Base-by-base conservation (phyloP, 805 yeast species). In the Kazachstania africana region DNA sequence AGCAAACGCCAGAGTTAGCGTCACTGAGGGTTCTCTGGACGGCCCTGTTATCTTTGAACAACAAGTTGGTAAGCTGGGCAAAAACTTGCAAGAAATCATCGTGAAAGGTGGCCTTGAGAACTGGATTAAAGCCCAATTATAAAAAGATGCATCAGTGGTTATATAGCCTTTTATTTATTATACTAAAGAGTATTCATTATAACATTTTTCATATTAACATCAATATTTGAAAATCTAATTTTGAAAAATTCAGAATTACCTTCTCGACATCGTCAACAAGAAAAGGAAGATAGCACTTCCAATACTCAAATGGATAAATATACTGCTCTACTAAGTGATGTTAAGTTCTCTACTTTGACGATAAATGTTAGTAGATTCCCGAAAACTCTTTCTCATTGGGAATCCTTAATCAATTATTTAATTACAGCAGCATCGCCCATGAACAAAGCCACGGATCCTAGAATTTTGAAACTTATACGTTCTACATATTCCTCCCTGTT, bases 101-200 rank as follows among this genome's bases (percentile, higher is more conserved):
- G 87, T 88, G 41, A 78, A 84, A 56, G 98, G 98, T 29, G 99
- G 99, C 35, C 72, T 91, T 36, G 99, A 91, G 68, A 94, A 94
- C 26, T 91, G 99, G 99, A 96, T 91, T 36, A 80, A 70, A 58
- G 66, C 85, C 14, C 79, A 83, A 55, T 61, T 78, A 41, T 48
- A 40, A 26, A 4, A 20, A 24, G 15, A 16, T n/a, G n/a, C n/a
- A n/a, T n/a, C n/a, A n/a, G n/a, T n/a, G 23, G 14, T 24, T 17
- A 27, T 26, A 9, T 27, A 32, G 16, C 16, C 17, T 20, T 16
- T 18, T 32, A 24, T 19, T 31, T 25, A 31, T 31, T n/a, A n/a
- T n/a, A n/a, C n/a, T n/a, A n/a, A n/a, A n/a, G n/a, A n/a, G n/a
- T n/a, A n/a, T n/a, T n/a, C n/a, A n/a, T n/a, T n/a, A n/a, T n/a